Base-by-base conservation (phyloP, 1,139 yeast genomes). In the Pichia sp. region DNA sequence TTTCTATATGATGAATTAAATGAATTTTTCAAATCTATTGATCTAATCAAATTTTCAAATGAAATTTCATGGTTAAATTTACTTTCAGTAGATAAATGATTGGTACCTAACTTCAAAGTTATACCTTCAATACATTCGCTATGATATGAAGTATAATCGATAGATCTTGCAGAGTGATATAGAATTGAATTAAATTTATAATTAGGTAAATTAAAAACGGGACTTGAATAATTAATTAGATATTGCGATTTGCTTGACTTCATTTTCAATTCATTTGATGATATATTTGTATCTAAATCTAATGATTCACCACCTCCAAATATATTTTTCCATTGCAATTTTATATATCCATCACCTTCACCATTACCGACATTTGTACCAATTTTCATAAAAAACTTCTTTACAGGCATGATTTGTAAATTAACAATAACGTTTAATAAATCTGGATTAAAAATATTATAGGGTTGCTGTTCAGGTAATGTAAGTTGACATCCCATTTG, bases 281-380 rank as follows among this genome's bases (percentile, higher is more conserved):
- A 55, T 6, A 77, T 65, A 22, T 72, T 76, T 3, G 95, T 87
- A 61, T 89, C 95, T 39, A 88, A 68, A 23, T 78, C 71, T 19
- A 89, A 56, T 35, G 70, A 70, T 58, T 91, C 98, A 8, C 91
- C 96, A 3, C 95, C 96, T 0, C 96, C 96, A 61, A 88, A 78
- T 10, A 86, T 63, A 58, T 91, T 89, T 40, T 78, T 72, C 58
- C 83, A 67, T 56, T 82, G 88, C 47, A 85, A 74, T 38, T 83
- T 81, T 35, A 87, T 71, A 55, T 87, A 86, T 2, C 96, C 96
- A 57, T 85, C 94, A 23, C 96, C 97, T 65, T 88, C 96, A 22
- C 95, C 94, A 57, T 89, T 89, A 3, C 96, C 96, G 5, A 89
- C 76, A 60, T 84, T 88, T 6, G 96, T 89, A n/a, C 96, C 96